These are phyloP conservation scores for Collybiopsis luxurians DNA, from an alignment of 768 basidiomycete genomes.

Conservation along the genomic window DNA sequence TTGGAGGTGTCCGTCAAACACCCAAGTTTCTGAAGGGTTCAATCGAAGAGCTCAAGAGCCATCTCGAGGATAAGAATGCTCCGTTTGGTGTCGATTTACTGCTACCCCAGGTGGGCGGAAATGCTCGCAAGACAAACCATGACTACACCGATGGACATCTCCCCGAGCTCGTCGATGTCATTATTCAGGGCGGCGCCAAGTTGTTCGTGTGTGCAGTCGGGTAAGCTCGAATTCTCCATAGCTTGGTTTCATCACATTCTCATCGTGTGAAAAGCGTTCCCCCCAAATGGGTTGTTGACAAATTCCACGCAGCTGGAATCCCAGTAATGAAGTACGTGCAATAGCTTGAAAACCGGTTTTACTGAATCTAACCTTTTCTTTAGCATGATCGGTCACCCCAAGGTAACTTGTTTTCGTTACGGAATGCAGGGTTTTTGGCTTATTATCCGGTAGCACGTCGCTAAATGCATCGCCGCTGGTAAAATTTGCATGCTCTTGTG, in stretches of 20 bases:
- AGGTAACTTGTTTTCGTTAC: conserved; percentile 37
- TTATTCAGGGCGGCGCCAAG: conserved; percentile 68
- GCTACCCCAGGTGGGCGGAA: conserved; percentile 79
- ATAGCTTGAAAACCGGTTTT: neutral
- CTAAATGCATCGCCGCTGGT: conserved; percentile 74
- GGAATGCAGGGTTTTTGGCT: conserved; percentile 7
- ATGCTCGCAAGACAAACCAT: conserved; percentile 80
- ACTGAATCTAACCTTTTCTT: conserved; percentile 8
- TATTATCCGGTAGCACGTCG: conserved; percentile 50
- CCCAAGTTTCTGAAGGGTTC: conserved; percentile 66
- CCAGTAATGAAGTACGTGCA: conserved; percentile 77
- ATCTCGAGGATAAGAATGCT: conserved; percentile 71
- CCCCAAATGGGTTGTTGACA: conserved; percentile 78
- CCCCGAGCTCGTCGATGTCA: conserved; percentile 72
- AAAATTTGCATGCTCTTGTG: neutral
- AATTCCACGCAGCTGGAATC: conserved; percentile 75
- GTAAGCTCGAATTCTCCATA: neutral
- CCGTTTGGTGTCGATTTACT: conserved; percentile 84
- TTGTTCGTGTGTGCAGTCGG: conserved; percentile 78
- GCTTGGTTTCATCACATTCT: neutral
- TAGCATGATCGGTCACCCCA: conserved; percentile 85
- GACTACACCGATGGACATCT: conserved; percentile 83
- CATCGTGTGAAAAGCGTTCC: conserved; percentile 54
- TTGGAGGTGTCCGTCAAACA: conserved; percentile 76
- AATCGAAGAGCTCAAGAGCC: conserved; percentile 71